Evolutionary conservation across 805 yeast genomes (phyloP), one percentile per base, ranked within the genome.

Genomic region (Suhomyces tanzawaensis): DNA sequence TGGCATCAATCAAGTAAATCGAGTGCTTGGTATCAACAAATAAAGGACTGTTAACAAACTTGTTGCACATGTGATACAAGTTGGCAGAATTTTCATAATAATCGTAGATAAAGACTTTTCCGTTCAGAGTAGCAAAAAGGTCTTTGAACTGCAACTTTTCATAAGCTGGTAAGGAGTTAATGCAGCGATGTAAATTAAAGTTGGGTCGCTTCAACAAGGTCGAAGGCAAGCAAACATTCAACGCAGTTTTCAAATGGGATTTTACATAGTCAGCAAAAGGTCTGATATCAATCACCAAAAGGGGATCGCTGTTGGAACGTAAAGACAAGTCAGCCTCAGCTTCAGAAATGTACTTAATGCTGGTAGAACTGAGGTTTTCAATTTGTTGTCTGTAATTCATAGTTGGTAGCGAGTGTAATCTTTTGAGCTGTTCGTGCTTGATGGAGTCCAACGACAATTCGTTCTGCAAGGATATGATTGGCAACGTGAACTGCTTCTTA

Each of bases 191-290:
- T 39, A 90, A 65, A 3, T 80, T 79, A 51, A 85, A 90, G 37
- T 81, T 82, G 22, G 79, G 67, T 46, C 98, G 74, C 55, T 81
- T 85, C 45, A 90, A 64, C 29, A 90, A 67, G 0, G 97, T 90
- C n/a, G 95, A 83, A 2, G 98, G 97, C 11, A 90, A 63, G 58
- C 95, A 86, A 25, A 91, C 73, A 55, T 87, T 87, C 31, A 86
- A 66, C 1, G 97, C 76, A 29, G 74, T 67, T 3, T 49, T 52
- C 9, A 91, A 59, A 44, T 82, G 88, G 2, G 71, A 54, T 42
- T 69, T 74, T 29, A 81, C 72, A 55, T 67, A 87, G 40, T 85
- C 91, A 17, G 85, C 80, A 54, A 81, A 87, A 0, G 96, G 86
- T 39, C 98, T 67, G 8, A 85, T 81, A 56, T 90, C 98, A 12